phyloP scores from a whole-genome alignment of 345 rosid species.

The Garcia nutans region DNA sequence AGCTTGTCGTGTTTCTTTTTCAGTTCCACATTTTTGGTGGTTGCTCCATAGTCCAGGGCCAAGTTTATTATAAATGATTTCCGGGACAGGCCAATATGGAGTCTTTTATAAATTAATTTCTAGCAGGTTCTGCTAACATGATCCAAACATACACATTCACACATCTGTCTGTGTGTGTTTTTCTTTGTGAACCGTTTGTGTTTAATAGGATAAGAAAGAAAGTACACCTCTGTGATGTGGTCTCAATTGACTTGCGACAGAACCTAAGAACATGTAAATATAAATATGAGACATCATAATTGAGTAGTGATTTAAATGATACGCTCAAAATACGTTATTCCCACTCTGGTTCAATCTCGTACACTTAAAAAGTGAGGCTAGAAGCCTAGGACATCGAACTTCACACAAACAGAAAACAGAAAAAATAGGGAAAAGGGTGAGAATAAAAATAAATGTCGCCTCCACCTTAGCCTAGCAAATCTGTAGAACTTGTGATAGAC shows the following conservation, averaged over 20 bases:
- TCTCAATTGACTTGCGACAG: not conserved
- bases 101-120: not conserved
- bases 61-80: not conserved
- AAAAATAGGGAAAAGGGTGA: conserved; percentile 11
- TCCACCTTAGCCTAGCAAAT: conserved; percentile 33
- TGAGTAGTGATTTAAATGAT: conserved; percentile 7
- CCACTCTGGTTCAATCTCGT: conserved; percentile 15
- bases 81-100: not conserved
- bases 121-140: conserved; percentile 7
- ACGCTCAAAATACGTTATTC: conserved; percentile 28
- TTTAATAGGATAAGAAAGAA: not conserved
- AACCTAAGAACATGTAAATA: not conserved
- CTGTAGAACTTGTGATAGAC: conserved; percentile 28
- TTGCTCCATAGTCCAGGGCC: not conserved
- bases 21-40: not conserved
- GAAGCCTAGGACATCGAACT: conserved; percentile 15
- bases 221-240: not conserved
- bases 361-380: conserved; percentile 25
- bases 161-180: too few species aligned
- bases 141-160: not conserved
- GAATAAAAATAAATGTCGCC: conserved; percentile 4
- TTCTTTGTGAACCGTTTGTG: not conserved
- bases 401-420: conserved; percentile 20
- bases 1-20: not conserved
- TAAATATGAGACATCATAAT: not conserved